Evolutionary conservation across 164 flowering plant species (phyloP), one percentile per base, ranked within the genome.

Genomic region (Annona squamosa): DNA sequence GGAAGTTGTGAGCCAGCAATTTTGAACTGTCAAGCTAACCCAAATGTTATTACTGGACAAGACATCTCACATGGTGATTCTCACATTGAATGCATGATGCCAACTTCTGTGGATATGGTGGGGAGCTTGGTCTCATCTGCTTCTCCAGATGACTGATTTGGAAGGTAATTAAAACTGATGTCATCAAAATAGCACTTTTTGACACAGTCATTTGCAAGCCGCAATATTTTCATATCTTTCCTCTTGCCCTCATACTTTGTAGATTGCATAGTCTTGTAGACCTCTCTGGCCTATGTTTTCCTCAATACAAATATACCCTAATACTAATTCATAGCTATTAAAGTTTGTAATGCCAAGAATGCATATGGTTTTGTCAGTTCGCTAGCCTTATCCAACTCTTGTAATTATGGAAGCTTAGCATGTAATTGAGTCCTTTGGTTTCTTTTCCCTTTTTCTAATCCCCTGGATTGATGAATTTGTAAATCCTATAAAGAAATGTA

Each of bases 1-100:
- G 73, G 79, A 61, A 74, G 64, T 18, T 83, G 87, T 69, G 82
- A 76, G 66, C 80, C 82, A 73, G 69, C 77, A 17, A 61, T 71
- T n/a, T 17, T 71, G 37, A 73, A 78, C 64, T 83, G 85, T 76
- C 76, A 48, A 48, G 76, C 62, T 46, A 69, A 71, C 17, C 12
- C 57, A 63, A 76, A 74, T 70, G 80, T 68, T 16, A 45, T 26
- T 76, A n/a, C 59, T 26, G 78, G 71, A 6, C 73, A 70, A 44
- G 43, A 69, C 41, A 45, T 80, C 65, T 70, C 46, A 52, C 76
- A 59, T 61, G 69, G 64, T 7, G 84, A 75, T 71, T 72, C 70
- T 46, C 81, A 65, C 42, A 48, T 63, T 69, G 68, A 77, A n/a
- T 4, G 62, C 44, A 13, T 71, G 72, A 76, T 67, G 46, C 48